Evolutionary conservation across 768 basidiomycete species (phyloP).

Genomic region (Strobilomyces echinocephalus): DNA sequence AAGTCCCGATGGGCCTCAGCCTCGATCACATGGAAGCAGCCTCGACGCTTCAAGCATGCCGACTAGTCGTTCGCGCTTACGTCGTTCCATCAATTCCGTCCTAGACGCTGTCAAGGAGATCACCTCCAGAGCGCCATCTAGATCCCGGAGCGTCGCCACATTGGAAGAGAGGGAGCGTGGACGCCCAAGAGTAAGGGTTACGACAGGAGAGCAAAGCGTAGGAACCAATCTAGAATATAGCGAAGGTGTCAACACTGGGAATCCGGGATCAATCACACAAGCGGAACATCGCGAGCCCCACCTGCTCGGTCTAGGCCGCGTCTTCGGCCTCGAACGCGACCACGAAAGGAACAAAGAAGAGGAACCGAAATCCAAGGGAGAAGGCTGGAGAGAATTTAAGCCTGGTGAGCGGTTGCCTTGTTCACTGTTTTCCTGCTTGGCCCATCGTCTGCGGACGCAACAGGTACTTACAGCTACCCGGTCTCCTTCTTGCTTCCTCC

Average conservation of each 20-base stretch:
- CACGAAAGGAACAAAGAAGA: conserved; percentile 9
- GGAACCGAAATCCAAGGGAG: conserved; percentile 35
- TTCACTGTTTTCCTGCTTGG: not conserved
- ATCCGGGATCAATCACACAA: not conserved
- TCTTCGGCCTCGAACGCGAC: conserved; percentile 18
- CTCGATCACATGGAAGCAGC: not conserved
- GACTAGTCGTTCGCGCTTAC: conserved; percentile 14
- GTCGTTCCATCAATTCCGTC: conserved; percentile 15
- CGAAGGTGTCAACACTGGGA: not conserved
- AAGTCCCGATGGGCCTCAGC: not conserved
- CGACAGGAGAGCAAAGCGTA: not conserved
- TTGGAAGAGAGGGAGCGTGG: conserved; percentile 33
- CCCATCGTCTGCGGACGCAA: not conserved
- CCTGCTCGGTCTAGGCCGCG: conserved; percentile 35
- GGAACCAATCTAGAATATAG: not conserved
- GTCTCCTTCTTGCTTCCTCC: conserved; percentile 87
- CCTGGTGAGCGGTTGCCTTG: conserved; percentile 52
- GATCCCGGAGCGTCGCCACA: conserved; percentile 27
- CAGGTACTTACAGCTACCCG: conserved; percentile 92
- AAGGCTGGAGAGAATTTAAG: conserved; percentile 83
- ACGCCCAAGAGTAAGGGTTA: conserved; percentile 15
- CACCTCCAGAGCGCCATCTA: conserved; percentile 13
- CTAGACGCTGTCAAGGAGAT: conserved; percentile 18
- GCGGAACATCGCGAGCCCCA: conserved; percentile 13
- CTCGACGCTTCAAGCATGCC: conserved; percentile 1